Base-by-base conservation (phyloP, 495 filamentous ascomycete species). In the Tuber borchii region DNA sequence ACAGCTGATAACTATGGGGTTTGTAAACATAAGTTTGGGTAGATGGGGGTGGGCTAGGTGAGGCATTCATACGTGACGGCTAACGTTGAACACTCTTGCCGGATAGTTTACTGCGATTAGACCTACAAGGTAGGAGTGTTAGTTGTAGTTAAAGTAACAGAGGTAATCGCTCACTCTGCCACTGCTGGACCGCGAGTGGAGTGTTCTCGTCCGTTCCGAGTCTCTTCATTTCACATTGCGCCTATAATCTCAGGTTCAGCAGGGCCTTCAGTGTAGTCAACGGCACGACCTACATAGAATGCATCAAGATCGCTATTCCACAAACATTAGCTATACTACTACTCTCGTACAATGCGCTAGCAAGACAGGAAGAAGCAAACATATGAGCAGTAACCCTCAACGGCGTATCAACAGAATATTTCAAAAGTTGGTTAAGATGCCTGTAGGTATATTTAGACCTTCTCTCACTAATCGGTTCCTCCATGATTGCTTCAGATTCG, bases 91-190 rank as follows among this genome's bases (percentile, higher is more conserved):
- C 0, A 87, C 86, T 22, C 95, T 89, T 16, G 95, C 93, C 1
- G 95, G 91, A 82, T 99, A 99, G 83, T 99, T 99, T 82, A 99
- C 90, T 9, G 95, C 95, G 74, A 99, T 98, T 26, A 99, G 87
- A 22, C 92, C 94, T 84, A 89, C 56, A 31, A 31, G 10, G 2
- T 10, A 43, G 19, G n/a, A 19, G 20, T 3, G 70, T 79, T 31
- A 77, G 46, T 19, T 14, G 44, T 19, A 39, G 70, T 20, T 44
- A 26, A 26, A 39, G 46, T 42, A 37, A 87, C 89, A 89, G 69
- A 39, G 17, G 46, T 46, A 7, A 73, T 77, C 44, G 78, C 73
- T 39, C 31, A 74, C 80, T 84, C 71, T 84, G 90, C 90, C 89
- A 93, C 85, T 93, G 91, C 83, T 95, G 94, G n/a, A 99, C 95